phyloP scores from a whole-genome alignment of 1,284 basidiomycete species.

The Rhodofomes roseus region DNA sequence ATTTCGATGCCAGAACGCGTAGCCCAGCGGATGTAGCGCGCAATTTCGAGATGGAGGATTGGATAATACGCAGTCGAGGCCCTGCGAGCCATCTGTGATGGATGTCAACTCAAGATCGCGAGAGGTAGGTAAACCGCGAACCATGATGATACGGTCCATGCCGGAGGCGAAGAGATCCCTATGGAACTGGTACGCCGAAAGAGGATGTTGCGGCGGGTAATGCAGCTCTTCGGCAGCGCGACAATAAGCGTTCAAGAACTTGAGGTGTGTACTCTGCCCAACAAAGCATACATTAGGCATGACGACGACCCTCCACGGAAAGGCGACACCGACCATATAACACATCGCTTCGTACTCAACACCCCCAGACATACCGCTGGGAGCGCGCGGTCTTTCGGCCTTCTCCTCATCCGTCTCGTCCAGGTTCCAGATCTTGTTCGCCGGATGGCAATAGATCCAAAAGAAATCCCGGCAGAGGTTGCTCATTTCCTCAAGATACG shows the following conservation, averaged over 20 bases:
- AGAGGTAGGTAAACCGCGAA: too few relatives aligned
- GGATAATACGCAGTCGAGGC: conserved; percentile 92
- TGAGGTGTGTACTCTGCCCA: conserved; percentile 77
- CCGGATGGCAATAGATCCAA: conserved; percentile 97
- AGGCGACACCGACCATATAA: conserved; percentile 71
- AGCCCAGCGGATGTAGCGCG: conserved; percentile 75
- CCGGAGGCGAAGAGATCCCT: conserved; percentile 84
- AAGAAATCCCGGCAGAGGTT: conserved; percentile 95
- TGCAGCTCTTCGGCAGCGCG: conserved; percentile 59
- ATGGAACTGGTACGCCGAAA: conserved; percentile 80
- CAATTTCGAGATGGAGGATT: conserved; percentile 85
- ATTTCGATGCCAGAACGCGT: conserved; percentile 63
- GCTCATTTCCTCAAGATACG: conserved; percentile 85
- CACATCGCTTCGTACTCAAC: conserved; percentile 97
- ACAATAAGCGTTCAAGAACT: conserved; percentile 76
- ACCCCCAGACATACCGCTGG: conserved; percentile 97
- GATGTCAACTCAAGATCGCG: too few relatives aligned
- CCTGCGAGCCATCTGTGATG: conserved; percentile 79
- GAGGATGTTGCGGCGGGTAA: conserved; percentile 61
- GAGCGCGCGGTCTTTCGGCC: conserved; percentile 90
- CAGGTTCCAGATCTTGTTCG: conserved; percentile 87
- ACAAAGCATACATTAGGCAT: not conserved
- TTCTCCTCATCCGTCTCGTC: conserved; percentile 77
- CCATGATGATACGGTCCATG: conserved; percentile 77
- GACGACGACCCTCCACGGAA: not conserved